Percentiles rank a stretch among this genome's conserved stretches.
Evolutionary conservation across 345 rosid species (phyloP).

Genomic region (Arabis hirsuta): DNA sequence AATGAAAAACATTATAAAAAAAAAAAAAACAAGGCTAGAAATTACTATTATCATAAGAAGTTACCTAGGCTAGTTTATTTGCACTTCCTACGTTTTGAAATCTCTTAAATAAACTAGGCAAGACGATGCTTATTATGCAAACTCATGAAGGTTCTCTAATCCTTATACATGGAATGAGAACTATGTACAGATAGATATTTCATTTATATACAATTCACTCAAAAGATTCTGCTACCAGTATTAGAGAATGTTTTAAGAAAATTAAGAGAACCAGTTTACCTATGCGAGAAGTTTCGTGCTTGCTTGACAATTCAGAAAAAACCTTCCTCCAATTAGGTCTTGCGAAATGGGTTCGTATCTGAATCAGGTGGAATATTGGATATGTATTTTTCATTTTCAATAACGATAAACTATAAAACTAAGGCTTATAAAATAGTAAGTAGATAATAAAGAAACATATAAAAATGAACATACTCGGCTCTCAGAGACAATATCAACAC

Average conservation of each 20-base stretch:
- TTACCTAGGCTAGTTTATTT: background rate
- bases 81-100: background rate
- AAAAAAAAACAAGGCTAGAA: background rate
- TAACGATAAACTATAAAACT: background rate
- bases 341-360: slow-evolving; percentile 95
- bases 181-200: background rate
- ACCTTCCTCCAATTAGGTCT: slow-evolving; percentile 97
- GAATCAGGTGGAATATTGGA: slow-evolving; percentile 21
- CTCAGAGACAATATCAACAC: slow-evolving; percentile 86
- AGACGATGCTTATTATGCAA: background rate
- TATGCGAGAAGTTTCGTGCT: slow-evolving; percentile 66
- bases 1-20: background rate
- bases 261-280: slow-evolving; percentile 45
- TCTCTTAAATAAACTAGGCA: slow-evolving; percentile 2
- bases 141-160: background rate
- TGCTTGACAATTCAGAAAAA: slow-evolving; percentile 59
- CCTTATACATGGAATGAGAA: background rate
- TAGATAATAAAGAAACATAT: background rate
- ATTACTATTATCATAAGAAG: background rate
- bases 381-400: background rate
- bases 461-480: slow-evolving; percentile 63
- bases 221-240: background rate
- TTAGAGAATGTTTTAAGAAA: background rate
- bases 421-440: background rate
- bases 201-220: background rate